Base-by-base conservation (phyloP, 148 eudicot species). In the Cornus controversa region DNA sequence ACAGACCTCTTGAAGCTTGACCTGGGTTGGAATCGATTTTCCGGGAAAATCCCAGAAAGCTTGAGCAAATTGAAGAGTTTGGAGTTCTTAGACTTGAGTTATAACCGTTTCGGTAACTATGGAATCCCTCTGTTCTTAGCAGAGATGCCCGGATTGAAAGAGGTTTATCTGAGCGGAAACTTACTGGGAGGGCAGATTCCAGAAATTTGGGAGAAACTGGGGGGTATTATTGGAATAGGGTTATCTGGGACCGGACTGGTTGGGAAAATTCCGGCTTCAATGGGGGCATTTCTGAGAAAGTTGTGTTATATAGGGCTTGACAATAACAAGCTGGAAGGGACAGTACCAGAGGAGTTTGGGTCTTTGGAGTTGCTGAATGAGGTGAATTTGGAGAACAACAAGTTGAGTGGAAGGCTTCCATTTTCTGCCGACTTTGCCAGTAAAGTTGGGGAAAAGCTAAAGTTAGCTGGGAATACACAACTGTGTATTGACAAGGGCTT, bases 111-210 rank as follows among this genome's bases (percentile, higher is more conserved):
- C 37, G 85, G 82, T 1, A 84, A 85, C 42, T 89, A 40, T 73
- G 98, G 98, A 47, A 73, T 94, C 20, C 98, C 98, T 1, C 9
- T 81, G 79, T 85, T 89, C 50, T 70, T 92, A 27, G 81, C 84
- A 15, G 87, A 89, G 70, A 88, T 94, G 95, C 25, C 60, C 0
- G 77, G 78, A 1, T 81, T 94, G 73, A 92, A 69, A 67, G 97
- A 88, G 77, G 74, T 94, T 47, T 82, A 92, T 78, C 70, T 92
- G 83, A 94, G 93, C 81, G 98, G 98, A 75, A 94, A 94, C 74
- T 45, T 34, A 2, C 81, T 94, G 0, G 97, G 98, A 87, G 98
- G 98, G 89, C 64, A 36, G 60, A 91, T 94, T 67, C 98, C 97
- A 67, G 95, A 94, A 70, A 94, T 94, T 73, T 94, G 95, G 93